These are phyloP conservation scores for Oenanthe javanica DNA, from an alignment of 140 eudicot species.

Conservation along the genomic window DNA sequence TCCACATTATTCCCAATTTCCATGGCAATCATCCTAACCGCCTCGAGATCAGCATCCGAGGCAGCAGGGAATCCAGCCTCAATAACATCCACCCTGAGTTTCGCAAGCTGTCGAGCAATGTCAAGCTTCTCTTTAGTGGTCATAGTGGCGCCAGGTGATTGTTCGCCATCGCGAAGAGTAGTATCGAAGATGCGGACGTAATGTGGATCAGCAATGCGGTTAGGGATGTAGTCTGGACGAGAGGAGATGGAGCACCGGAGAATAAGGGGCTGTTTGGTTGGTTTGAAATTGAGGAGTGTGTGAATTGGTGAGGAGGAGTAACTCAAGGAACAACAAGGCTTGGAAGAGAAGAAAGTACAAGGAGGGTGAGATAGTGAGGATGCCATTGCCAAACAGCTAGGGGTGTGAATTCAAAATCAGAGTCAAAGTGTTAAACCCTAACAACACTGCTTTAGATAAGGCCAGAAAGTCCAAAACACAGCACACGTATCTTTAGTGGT, in stretches of 20 bases:
- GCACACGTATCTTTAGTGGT: too few species aligned
- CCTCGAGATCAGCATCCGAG: slow-evolving; percentile 58
- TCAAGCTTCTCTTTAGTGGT: slow-evolving; percentile 68
- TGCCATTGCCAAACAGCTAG: too few species aligned
- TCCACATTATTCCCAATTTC: slow-evolving; percentile 49
- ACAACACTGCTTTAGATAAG: too few species aligned
- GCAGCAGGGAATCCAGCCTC: slow-evolving; percentile 83
- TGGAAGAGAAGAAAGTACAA: not conserved
- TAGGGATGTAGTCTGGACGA: slow-evolving; percentile 52
- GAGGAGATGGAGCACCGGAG: slow-evolving; percentile 18
- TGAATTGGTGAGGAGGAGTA: not conserved
- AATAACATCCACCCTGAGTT: slow-evolving; percentile 73
- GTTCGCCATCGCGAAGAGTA: slow-evolving; percentile 91
- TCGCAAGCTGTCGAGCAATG: slow-evolving; percentile 64
- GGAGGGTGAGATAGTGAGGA: too few species aligned
- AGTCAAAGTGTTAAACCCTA: too few species aligned
- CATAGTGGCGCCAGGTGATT: slow-evolving; percentile 88
- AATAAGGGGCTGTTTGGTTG: too few species aligned
- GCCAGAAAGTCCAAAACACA: too few species aligned
- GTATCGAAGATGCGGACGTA: slow-evolving; percentile 75
- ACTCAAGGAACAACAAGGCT: not conserved
- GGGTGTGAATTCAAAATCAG: too few species aligned
- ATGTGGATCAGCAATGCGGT: slow-evolving; percentile 53
- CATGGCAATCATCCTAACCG: slow-evolving; percentile 53
- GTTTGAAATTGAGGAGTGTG: not conserved